Evolutionary conservation across 257 asterid genomes (phyloP), one percentile per base, ranked within the genome.

Genomic region (Buddleja alternifolia): DNA sequence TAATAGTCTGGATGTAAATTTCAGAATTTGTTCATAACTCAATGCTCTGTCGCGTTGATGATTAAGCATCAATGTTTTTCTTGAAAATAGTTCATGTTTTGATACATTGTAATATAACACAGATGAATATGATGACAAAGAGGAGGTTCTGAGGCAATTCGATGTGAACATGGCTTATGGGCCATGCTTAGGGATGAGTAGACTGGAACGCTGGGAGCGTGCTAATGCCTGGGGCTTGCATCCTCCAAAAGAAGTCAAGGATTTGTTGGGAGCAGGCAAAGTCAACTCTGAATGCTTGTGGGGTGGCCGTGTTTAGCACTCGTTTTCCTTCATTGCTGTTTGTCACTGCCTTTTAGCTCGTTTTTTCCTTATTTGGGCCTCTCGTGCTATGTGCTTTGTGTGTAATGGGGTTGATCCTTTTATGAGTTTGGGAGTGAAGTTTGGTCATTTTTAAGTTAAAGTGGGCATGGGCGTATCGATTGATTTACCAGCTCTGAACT

Each of bases 161-260:
- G 97, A 90, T 82, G 47, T 86, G 92, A 86, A 86, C 83, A 84
- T 86, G 89, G 87, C 78, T 8, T 90, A 83, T 46, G 97, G 97
- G 42, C 95, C 97, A 7, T 90, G 97, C 82, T 37, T 90, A 47
- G 97, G 97, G 67, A 80, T 90, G 88, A 74, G 60, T 71, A 80
- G 96, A 53, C 75, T 84, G 54, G 96, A 79, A 0, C 92, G 97
- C 7, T 90, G 92, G 95, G 84, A 83, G 40, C 88, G 96, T 12
- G 92, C 97, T 24, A 66, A 65, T 12, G 67, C 74, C 36, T 37
- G 82, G 66, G 97, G 96, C 14, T 63, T 88, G 73, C 66, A 81
- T 32, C 97, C 97, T 55, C 92, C 95, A 4, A 40, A 80, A 58
- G 81, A 78, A 15, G 66, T 88, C 5, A 85, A 72, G 60, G 60